Evolutionary conservation across 2,329 filamentous ascomycete genomes (phyloP), one percentile per base, ranked within the genome.

Genomic region (Penicillium nordicum): DNA sequence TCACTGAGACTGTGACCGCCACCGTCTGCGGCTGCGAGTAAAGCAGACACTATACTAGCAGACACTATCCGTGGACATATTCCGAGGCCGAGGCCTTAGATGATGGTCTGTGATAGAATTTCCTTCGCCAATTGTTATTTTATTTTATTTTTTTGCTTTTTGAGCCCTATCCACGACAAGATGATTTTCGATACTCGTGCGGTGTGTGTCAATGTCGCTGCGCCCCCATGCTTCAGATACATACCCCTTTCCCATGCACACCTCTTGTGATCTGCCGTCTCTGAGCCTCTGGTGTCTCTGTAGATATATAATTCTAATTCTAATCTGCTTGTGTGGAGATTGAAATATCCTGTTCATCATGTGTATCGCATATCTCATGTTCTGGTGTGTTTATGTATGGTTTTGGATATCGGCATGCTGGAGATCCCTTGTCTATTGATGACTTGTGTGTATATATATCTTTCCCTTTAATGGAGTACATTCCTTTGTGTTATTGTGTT

Each of bases 271-370:
- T 57, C 57, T 52, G 38, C 46, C 53, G 45, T 38, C n/a, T 59
- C 56, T 57, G 43, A 50, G 42, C 37, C 25, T 53, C 32, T 52
- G 48, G 61, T 55, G 58, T 63, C 48, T 57, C 43, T 69, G 69
- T 72, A 71, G 63, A 71, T 67, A 69, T 57, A 45, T 70, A 71
- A 70, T 70, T 68, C 38, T 71, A 71, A 71, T 71, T 67, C 54
- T 69, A 67, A 67, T 61, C 54, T 57, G 60, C 57, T 49, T 49
- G 53, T 48, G 54, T 51, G 57, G 52, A 51, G 42, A 53, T 58
- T 55, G 25, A 37, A 11, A 8, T 4, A 45, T 8, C 34, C 49
- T 57, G 34, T 49, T 50, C 55, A 60, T 45, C 49, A 52, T 58
- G 43, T 60, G 30, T 64, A 57, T 54, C 45, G 36, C 40, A 47